Evolutionary conservation across 768 basidiomycete species (phyloP).

Genomic region (Tricholoma flavovirens): DNA sequence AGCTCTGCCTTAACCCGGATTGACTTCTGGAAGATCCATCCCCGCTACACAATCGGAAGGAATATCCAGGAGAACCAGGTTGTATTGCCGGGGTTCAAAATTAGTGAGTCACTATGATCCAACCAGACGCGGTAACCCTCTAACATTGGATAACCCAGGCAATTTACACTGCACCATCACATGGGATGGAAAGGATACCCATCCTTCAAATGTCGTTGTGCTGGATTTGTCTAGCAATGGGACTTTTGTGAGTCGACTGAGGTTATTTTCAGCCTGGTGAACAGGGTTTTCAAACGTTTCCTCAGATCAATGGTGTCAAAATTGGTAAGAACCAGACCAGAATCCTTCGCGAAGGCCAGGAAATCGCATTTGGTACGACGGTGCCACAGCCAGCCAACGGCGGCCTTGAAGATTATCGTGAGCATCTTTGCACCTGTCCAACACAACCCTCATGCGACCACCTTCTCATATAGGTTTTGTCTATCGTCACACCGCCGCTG

Average conservation of each 20-base stretch:
- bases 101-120: conserved; percentile 49
- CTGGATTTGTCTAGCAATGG: conserved; percentile 66
- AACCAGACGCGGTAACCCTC: neutral
- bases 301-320: conserved; percentile 61
- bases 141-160: conserved; percentile 28
- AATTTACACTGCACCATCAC: conserved; percentile 51
- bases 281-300: neutral
- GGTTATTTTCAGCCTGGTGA: neutral
- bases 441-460: neutral
- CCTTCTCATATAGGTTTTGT: conserved; percentile 53
- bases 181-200: conserved; percentile 51
- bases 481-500: conserved; percentile 57
- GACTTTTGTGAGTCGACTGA: conserved; percentile 48
- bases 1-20: conserved; percentile 45
- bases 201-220: conserved; percentile 40
- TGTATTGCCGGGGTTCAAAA: conserved; percentile 62
- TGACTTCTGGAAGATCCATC: conserved; percentile 53
- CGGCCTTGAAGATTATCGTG: conserved; percentile 69
- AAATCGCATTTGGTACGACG: conserved; percentile 76
- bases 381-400: conserved; percentile 37
- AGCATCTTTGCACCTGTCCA: conserved; percentile 21
- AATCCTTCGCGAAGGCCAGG: conserved; percentile 73
- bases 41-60: conserved; percentile 51
- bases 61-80: conserved; percentile 42
- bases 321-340: conserved; percentile 52